Evolutionary conservation across 306 rosid genomes (phyloP), one percentile per base, ranked within the genome.

Genomic region (Citrullus colocynthis): DNA sequence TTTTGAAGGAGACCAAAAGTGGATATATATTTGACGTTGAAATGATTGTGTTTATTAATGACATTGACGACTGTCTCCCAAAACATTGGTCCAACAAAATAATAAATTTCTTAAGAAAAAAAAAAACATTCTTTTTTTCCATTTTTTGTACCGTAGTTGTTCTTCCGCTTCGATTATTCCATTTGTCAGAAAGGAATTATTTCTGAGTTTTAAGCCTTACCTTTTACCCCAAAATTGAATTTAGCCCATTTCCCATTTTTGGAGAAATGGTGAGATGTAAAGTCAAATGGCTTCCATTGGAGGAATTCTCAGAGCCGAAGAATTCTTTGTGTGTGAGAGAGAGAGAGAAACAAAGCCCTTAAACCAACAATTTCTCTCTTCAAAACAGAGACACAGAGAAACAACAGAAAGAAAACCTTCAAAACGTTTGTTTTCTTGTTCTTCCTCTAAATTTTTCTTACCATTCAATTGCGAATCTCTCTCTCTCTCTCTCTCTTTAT

Each of bases 291-390:
- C 74, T 30, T 70, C 59, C 60, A 72, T 30, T 54, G 78, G 63
- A 74, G 63, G 78, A 74, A 52, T 32, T 74, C 77, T 30, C 61
- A 28, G 77, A 30, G 78, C 63, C 78, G 49, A 74, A 52, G 63
- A 54, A 74, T 74, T 74, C 63, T 54, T 73, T 74, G 77, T 74
- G 77, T 74, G 30, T 5, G 36, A 0, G 34, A 62, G 16, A 71
- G 51, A 44, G 13, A 44, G 6, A 49, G 32, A 39, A 34, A 36
- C 13, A 5, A 28, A 44, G 15, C 12, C 18, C 6, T 65, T 51
- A 8, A 73, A 73, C 58, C 63, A 32, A 54, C 32, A 32, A 18
- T 52, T 36, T 51, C 44, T 74, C 78, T 39, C 63, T 74, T 74
- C 37, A 72, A 71, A 52, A 7, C 5, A 15, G 9, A 49, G 54